Evolutionary conservation across 192 early-diverging fungal genomes (phyloP), one percentile per base, ranked within the genome.

Genomic region (Chytriomyces sp.): DNA sequence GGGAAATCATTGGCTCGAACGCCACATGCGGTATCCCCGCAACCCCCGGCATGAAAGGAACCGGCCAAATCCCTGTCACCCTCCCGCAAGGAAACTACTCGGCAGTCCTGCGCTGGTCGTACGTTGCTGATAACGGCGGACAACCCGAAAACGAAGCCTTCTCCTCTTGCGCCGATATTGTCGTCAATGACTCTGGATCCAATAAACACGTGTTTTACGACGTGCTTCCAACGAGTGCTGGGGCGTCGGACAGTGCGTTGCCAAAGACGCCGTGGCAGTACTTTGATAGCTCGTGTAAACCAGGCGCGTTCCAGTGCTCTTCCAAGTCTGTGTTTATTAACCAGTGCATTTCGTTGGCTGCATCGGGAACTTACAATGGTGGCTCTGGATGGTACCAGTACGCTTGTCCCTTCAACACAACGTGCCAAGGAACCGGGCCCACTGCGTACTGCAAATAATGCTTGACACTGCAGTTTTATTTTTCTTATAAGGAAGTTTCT

Each of bases 141-240:
- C 68, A 69, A 28, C 68, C 68, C 18, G 68, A 10, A 49, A 69
- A 69, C 28, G 68, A 69, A 45, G 68, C 47, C 2, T 69, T 69
- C 26, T 46, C 18, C n/a, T 69, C 68, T 3, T 69, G 68, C 28
- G 16, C 68, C 2, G 68, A 69, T 28, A 50, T 69, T 8, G 11
- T 18, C 7, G 68, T 69, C 46, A 11, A 46, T 5, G n/a, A 46
- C 3, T 44, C 35, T 13, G 68, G 68, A 24, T 26, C 11, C 48
- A 69, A 69, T 50, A 28, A 7, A 23, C 68, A 69, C 50, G 35
- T 18, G 7, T 16, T 50, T 20, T 53, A 53, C 20, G 48, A 50
- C 28, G 18, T 69, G 18, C 35, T 69, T 8, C 48, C 68, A 10
- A 48, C 11, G 5, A 24, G 9, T 18, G 10, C 44, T 5, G 16